Evolutionary conservation across 1,284 basidiomycete genomes (phyloP).

Genomic region (Bjerkandera adusta): DNA sequence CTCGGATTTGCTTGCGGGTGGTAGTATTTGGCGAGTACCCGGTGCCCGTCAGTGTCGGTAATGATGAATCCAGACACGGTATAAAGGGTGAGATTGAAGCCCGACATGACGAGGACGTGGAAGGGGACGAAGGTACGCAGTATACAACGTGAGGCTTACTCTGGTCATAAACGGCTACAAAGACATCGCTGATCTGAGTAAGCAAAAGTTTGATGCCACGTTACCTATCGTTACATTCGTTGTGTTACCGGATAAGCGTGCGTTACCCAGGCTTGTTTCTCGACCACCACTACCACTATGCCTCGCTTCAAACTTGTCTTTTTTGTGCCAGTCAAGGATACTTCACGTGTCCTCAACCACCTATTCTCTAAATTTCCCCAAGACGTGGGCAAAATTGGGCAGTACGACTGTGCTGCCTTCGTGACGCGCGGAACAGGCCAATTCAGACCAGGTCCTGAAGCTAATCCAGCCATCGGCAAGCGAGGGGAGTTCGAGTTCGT

Average conservation of each 20-base stretch:
- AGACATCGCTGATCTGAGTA: no score
- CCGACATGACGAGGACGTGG: constrained; percentile 1
- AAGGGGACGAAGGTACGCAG: no score
- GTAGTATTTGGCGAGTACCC: constrained; percentile 96
- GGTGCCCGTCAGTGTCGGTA: constrained; percentile 92
- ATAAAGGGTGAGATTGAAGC: constrained; percentile 83
- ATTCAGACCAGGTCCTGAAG: constrained; percentile 40
- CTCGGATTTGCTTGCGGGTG: constrained; percentile 68
- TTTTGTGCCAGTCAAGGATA: constrained; percentile 41
- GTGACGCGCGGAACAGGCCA: constrained; percentile 50
- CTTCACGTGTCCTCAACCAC: constrained; percentile 39
- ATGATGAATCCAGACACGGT: constrained; percentile 86
- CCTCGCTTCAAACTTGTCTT: constrained; percentile 37
- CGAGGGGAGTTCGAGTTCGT: constrained; percentile 43
- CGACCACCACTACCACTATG: constrained; percentile 8
- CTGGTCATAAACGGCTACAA: no score
- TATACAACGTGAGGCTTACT: no score
- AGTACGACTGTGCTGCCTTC: constrained; percentile 54
- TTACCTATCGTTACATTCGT: not conserved
- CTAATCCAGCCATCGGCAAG: constrained; percentile 44
- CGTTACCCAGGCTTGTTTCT: not conserved
- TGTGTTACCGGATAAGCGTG: not conserved
- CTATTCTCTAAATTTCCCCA: constrained; percentile 44
- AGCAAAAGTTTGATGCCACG: no score
- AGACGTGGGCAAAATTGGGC: constrained; percentile 46